Percentiles rank a stretch among this genome's conserved stretches.
Evolutionary conservation across 352 stramenopile genomes (phyloP).

Genomic region (Globisporangium takayamanum): DNA sequence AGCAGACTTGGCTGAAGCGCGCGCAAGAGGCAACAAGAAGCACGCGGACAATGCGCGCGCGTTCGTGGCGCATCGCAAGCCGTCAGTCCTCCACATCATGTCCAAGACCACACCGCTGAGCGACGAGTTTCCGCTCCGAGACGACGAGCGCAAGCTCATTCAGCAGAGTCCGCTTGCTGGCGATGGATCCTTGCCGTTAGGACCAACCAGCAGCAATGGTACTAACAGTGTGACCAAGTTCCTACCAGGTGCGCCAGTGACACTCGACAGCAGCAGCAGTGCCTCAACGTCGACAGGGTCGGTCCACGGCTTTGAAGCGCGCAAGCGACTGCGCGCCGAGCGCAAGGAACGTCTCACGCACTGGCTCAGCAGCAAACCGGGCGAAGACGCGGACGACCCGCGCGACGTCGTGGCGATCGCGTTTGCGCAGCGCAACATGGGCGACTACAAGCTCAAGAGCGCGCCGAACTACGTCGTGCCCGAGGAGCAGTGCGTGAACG

Average conservation of each 20-base stretch:
- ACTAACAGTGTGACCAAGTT: not conserved
- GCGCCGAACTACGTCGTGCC: constrained; percentile 85
- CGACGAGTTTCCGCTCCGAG: constrained; percentile 49
- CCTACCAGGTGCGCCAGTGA: constrained; percentile 17
- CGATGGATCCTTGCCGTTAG: not conserved
- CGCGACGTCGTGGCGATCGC: constrained; percentile 88
- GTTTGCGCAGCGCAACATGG: constrained; percentile 84
- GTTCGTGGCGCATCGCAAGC: constrained; percentile 3
- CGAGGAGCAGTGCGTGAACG: constrained; percentile 85
- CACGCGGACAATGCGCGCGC: not conserved
- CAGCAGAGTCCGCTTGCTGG: not conserved
- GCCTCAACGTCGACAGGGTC: constrained; percentile 8
- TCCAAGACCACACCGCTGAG: constrained; percentile 36
- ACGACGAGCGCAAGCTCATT: constrained; percentile 52
- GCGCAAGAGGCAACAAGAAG: constrained; percentile 15
- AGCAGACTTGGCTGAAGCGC: constrained; percentile 10
- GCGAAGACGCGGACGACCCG: constrained; percentile 87
- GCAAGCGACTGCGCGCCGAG: constrained; percentile 68
- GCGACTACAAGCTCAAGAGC: constrained; percentile 91
- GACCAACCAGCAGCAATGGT: constrained; percentile 1
- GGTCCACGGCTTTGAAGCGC: constrained; percentile 74
- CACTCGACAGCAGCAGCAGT: constrained; percentile 1
- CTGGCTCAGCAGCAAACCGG: constrained; percentile 70
- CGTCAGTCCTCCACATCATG: constrained; percentile 69
- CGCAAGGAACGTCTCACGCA: constrained; percentile 56